These are phyloP conservation scores for Coemansia sp. DNA, from an alignment of 192 early-diverging fungal genomes.

Conservation along the genomic window DNA sequence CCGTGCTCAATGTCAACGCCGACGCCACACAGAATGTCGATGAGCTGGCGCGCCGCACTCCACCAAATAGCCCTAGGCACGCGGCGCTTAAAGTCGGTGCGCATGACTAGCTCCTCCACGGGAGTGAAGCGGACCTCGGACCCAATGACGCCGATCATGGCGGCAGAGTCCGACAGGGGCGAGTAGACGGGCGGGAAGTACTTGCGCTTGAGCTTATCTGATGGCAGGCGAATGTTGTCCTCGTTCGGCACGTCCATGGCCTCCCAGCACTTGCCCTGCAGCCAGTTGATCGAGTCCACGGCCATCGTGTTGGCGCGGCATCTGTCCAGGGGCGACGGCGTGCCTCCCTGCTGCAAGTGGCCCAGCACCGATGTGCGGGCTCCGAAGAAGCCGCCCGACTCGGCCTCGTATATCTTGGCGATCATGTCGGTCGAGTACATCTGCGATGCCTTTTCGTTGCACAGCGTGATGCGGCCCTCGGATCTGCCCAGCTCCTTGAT, in stretches of 20 bases:
- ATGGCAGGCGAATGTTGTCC: slow-evolving; percentile 33
- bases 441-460: slow-evolving; percentile 69
- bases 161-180: slow-evolving; percentile 58
- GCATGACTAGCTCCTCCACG: slow-evolving; percentile 59
- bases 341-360: slow-evolving; percentile 93
- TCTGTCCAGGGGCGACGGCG: slow-evolving; percentile 92
- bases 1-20: slow-evolving; percentile 53
- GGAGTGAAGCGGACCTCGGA: slow-evolving; percentile 72
- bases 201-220: slow-evolving; percentile 46
- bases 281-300: slow-evolving; percentile 78
- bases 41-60: slow-evolving; percentile 58
- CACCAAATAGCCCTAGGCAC: slow-evolving; percentile 73
- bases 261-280: slow-evolving; percentile 64
- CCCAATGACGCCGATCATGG: slow-evolving; percentile 81
- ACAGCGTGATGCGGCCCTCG: slow-evolving; percentile 87
- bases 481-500: slow-evolving; percentile 67
- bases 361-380: slow-evolving; percentile 88
- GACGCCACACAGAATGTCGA: slow-evolving; percentile 62
- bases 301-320: slow-evolving; percentile 89
- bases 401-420: slow-evolving; percentile 79
- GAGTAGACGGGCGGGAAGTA: slow-evolving; percentile 62
- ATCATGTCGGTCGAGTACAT: slow-evolving; percentile 92
- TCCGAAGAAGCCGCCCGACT: slow-evolving; percentile 86
- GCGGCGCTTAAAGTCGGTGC: slow-evolving; percentile 80
- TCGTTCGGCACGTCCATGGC: slow-evolving; percentile 48